These are phyloP conservation scores for Neurospora sp. DNA, from an alignment of 495 filamentous ascomycete genomes.

Conservation along the genomic window DNA sequence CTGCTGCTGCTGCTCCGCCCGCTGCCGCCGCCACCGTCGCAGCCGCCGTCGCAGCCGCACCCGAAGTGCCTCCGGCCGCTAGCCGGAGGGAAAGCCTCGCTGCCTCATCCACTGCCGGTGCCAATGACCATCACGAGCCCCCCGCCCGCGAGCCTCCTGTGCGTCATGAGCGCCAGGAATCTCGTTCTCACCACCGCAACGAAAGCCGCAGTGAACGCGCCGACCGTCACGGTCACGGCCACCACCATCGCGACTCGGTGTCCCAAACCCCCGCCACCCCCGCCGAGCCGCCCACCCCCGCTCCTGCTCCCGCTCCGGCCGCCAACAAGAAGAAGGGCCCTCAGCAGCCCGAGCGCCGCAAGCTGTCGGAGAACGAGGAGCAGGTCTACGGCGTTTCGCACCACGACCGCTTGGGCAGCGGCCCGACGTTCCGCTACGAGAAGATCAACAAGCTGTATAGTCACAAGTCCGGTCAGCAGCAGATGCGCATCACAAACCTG, in stretches of 20 bases:
- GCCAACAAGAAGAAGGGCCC: slow-evolving; percentile 48
- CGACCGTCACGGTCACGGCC: slow-evolving; percentile 3
- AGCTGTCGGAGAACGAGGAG: slow-evolving; percentile 66
- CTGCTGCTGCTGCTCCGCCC: slow-evolving; percentile 7
- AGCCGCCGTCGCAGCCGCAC: slow-evolving; percentile 3
- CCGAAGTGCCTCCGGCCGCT: too few species aligned
- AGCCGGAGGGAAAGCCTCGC: too few species aligned
- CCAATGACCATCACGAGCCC: too few species aligned
- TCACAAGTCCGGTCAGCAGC: slow-evolving; percentile 74
- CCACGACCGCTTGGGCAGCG: slow-evolving; percentile 77
- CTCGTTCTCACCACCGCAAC: too few species aligned
- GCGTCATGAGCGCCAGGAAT: too few species aligned
- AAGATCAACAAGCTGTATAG: slow-evolving; percentile 71
- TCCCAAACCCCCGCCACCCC: slow-evolving; percentile 28
- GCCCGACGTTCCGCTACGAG: slow-evolving; percentile 68
- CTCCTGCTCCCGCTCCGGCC: slow-evolving; percentile 13
- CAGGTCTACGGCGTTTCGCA: slow-evolving; percentile 70
- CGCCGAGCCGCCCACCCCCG: slow-evolving; percentile 20
- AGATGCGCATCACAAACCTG: slow-evolving; percentile 65
- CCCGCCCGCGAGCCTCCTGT: too few species aligned
- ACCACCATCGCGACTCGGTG: slow-evolving; percentile 38
- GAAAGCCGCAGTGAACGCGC: too few species aligned
- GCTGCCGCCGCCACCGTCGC: slow-evolving; percentile 23
- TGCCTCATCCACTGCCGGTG: too few species aligned
- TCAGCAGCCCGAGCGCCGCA: slow-evolving; percentile 45